Base-by-base conservation (phyloP, 2,329 filamentous ascomycete genomes). In the Penicillium sp. region DNA sequence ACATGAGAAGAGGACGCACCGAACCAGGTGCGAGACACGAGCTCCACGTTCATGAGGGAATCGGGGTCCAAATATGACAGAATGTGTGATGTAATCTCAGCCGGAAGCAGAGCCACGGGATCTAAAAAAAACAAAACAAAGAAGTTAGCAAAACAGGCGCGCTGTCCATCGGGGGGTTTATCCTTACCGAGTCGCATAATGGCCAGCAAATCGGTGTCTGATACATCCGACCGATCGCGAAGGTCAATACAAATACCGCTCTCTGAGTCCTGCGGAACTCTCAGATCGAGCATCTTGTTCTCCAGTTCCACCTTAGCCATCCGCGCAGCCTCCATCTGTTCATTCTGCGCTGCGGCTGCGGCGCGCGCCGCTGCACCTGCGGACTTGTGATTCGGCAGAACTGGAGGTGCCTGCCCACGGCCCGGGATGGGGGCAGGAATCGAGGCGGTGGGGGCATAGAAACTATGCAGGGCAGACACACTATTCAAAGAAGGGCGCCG, bases 1-100 rank as follows among this genome's bases (percentile, higher is more conserved):
- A 88, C 83, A 62, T 85, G 81, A 25, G 77, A 78, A 25, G 84
- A 84, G 17, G 77, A 77, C 31, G 83, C 83, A 58, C 83, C 74
- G 60, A 79, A 72, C 86, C 86, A 89, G 50, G 74, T 69, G 44
- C 71, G 78, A n/a, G 81, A 86, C 21, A 88, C 84, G 17, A 78
- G 71, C 66, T 86, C 83, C 31, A 81, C 79, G 49, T 77, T 76
- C 55, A 82, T 77, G 43, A 89, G 76, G 6, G 84, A 83, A 39
- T 75, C 70, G 6, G 82, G 81, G 61, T 87, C 85, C 41, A 89
- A 79, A 66, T 82, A 83, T 1, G 83, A 81, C 55, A 89, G 78
- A 50, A 88, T 79, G 42, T 83, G 78, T 27, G 83, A 80, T 59
- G 82, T 77, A 41, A 89, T 76, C 70, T 89, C 86, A 12, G 80